Evolutionary conservation across 257 asterid genomes (phyloP).

Genomic region (Nemophila menziesii): DNA sequence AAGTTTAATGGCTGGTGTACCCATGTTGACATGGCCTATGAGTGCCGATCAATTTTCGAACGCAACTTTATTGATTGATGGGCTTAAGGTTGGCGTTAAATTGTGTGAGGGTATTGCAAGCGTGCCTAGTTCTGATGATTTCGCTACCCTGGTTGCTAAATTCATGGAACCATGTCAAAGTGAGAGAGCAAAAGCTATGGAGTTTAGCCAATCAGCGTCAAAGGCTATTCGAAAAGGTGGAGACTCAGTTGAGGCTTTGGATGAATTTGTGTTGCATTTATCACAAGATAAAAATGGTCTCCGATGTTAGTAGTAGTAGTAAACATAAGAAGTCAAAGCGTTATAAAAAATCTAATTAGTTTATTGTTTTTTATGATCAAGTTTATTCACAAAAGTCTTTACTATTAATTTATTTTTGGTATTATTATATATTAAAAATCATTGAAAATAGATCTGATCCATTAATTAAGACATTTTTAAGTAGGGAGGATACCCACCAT

Average conservation of each 20-base stretch:
- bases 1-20: constrained; percentile 40
- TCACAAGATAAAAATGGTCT: too few relatives aligned
- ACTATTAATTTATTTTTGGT: too few relatives aligned
- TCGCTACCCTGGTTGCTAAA: constrained; percentile 20
- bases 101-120: constrained; percentile 50
- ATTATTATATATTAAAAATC: too few relatives aligned
- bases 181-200: constrained; percentile 11
- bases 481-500: too few relatives aligned
- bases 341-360: too few relatives aligned
- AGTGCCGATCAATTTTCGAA: constrained; percentile 56
- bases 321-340: too few relatives aligned
- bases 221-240: constrained; percentile 44
- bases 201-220: constrained; percentile 22
- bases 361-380: too few relatives aligned
- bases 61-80: constrained; percentile 50
- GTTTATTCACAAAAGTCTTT: too few relatives aligned
- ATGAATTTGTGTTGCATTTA: constrained; percentile 19
- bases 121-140: constrained; percentile 25
- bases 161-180: constrained; percentile 21
- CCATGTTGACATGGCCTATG: constrained; percentile 82
- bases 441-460: too few relatives aligned
- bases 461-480: too few relatives aligned
- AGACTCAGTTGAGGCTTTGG: constrained; percentile 35
- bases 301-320: too few relatives aligned
- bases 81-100: constrained; percentile 36